Percentiles rank a stretch among this genome's conserved stretches.
phyloP scores from a whole-genome alignment of 2,329 filamentous ascomycete genomes.

The Geosmithia flava region DNA sequence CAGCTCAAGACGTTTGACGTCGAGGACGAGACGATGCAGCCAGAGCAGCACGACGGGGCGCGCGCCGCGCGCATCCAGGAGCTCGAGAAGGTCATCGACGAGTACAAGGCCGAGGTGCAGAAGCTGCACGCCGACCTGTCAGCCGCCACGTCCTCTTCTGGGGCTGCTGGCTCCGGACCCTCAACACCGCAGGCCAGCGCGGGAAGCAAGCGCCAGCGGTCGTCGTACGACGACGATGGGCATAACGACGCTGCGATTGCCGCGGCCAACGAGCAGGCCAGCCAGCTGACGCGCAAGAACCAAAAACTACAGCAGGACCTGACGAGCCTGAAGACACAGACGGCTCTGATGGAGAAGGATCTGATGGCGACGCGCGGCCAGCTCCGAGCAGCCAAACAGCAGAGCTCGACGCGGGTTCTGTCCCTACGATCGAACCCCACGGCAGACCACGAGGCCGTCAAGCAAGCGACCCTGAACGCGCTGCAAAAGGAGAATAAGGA shows the following conservation, averaged over 20 bases:
- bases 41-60: constrained; percentile 64
- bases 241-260: background rate
- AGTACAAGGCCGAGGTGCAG: constrained; percentile 74
- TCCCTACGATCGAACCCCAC: constrained; percentile 89
- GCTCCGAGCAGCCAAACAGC: constrained; percentile 51
- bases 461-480: constrained; percentile 63
- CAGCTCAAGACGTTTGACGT: constrained; percentile 81
- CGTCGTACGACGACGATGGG: constrained; percentile 39
- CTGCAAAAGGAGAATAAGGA: constrained; percentile 77
- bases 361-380: constrained; percentile 62
- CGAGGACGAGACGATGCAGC: constrained; percentile 78
- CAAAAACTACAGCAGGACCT: constrained; percentile 73
- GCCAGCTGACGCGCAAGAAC: constrained; percentile 77
- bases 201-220: constrained; percentile 53
- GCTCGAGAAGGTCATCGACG: constrained; percentile 74
- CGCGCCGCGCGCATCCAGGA: constrained; percentile 65
- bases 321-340: constrained; percentile 54
- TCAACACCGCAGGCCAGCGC: constrained; percentile 21
- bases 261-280: constrained; percentile 54
- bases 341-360: constrained; percentile 62
- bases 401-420: constrained; percentile 69
- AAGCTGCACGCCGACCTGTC: constrained; percentile 63
- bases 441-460: constrained; percentile 71
- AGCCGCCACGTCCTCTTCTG: constrained; percentile 20
- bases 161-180: too few relatives aligned